Percentiles rank a stretch among this genome's conserved stretches.
Conservation (phyloP, 805 yeast genomes). For the Priceomyces castillae region DNA sequence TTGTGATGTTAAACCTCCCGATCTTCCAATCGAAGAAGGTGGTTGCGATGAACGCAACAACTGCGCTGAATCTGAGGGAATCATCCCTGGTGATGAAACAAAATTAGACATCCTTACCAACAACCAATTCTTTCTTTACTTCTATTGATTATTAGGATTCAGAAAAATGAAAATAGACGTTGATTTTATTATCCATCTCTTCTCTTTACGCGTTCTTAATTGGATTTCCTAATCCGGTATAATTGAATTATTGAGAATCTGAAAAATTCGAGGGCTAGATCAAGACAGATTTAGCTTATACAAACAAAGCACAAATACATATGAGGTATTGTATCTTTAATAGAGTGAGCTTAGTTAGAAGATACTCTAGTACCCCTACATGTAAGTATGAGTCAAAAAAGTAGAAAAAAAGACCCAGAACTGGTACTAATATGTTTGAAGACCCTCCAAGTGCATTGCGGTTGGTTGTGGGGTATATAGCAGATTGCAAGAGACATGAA, state of each 20-base stretch:
- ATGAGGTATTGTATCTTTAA: neutral
- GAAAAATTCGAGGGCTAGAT: neutral
- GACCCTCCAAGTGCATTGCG: slow-evolving; percentile 19
- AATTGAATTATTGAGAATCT: neutral
- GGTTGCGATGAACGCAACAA: slow-evolving; percentile 41
- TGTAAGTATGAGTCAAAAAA: slow-evolving; percentile 5
- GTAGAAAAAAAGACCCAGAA: neutral
- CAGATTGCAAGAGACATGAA: slow-evolving; percentile 47
- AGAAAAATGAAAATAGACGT: slow-evolving; percentile 1
- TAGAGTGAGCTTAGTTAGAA: neutral
- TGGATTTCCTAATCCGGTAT: neutral
- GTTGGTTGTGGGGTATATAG: slow-evolving; percentile 48
- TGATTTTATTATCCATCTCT: neutral
- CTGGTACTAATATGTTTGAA: neutral
- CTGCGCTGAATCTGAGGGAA: slow-evolving; percentile 44
- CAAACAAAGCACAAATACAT: neutral
- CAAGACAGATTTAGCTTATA: too few relatives aligned
- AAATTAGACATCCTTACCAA: slow-evolving; percentile 33
- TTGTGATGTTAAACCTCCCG: slow-evolving; percentile 31
- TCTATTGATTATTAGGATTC: neutral
- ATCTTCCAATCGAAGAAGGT: slow-evolving; percentile 40
- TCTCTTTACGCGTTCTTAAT: neutral
- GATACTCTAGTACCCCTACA: neutral
- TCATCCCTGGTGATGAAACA: slow-evolving; percentile 43
- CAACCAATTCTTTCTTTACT: neutral